Base-by-base conservation (phyloP, 306 rosid genomes). In the Purshia tridentata region DNA sequence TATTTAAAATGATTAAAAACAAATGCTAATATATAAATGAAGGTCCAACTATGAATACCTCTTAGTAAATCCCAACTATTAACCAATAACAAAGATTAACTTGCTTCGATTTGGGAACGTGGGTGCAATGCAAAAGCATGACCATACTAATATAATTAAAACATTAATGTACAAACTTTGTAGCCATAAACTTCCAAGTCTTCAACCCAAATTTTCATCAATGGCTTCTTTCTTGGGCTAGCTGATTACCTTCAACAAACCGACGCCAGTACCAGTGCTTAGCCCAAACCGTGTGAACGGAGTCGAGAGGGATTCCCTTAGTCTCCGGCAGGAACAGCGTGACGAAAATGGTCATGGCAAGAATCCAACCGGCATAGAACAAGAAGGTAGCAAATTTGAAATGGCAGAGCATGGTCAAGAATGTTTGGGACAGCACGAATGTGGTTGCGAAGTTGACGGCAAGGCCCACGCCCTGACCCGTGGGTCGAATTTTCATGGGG, bases 201-300 rank as follows among this genome's bases (percentile, higher is more conserved):
- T n/a, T 29, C 35, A 29, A 29, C 35, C 35, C 35, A 29, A 2
- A 29, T 22, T 13, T 44, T 76, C 65, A 45, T 14, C 55, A 15
- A 9, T 59, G 14, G 12, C 23, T 40, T 57, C 23, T 40, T 57
- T 23, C 47, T 51, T 37, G 48, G 14, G 42, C 6, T 20, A 10
- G 42, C 6, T 20, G 35, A 29, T 29, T 16, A 14, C 13, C 55
- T 51, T 39, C 46, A 41, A 84, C 90, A 59, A 81, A 91, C 47
- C 89, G 80, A 3, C 67, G 45, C 93, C 93, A 89, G 45, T 50
- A 91, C 96, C 97, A 89, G 71, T 91, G 97, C 54, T 63, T 82
- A 40, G 65, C 85, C 93, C 96, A 91, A 4, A 91, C 81, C 0
- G 51, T 50, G 45, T 80, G 37, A 91, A 89, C 87, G 0, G 83